Percentiles rank a stretch among this genome's conserved stretches.
These are phyloP conservation scores for Bretschneidera sinensis DNA, from an alignment of 345 rosid genomes.

Conservation along the genomic window DNA sequence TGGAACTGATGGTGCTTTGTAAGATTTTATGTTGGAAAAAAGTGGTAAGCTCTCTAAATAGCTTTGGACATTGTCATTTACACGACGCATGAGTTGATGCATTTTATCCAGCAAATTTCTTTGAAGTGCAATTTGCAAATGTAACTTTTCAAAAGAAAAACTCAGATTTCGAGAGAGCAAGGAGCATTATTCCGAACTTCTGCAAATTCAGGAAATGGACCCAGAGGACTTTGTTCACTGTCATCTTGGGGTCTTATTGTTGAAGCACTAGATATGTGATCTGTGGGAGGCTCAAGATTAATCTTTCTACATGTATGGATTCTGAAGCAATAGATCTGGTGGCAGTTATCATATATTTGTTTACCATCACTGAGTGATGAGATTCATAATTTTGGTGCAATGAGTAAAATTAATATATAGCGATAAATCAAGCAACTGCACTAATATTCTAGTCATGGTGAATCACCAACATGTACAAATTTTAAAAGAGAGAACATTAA, in stretches of 20 bases:
- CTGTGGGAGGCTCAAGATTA: background rate
- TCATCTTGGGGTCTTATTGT: background rate
- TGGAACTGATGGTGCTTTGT: slow-evolving; percentile 30
- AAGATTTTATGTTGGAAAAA: slow-evolving; percentile 7
- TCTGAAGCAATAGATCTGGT: background rate
- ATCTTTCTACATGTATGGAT: background rate
- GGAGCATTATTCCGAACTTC: background rate
- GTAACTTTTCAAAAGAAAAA: too few species aligned
- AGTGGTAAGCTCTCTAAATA: background rate
- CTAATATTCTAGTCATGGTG: too few species aligned
- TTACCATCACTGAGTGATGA: background rate
- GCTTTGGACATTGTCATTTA: background rate
- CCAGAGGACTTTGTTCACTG: background rate
- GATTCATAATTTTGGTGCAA: background rate
- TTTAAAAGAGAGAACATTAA: background rate
- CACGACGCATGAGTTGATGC: too few species aligned
- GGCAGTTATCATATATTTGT: background rate
- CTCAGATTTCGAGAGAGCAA: too few species aligned
- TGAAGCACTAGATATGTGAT: background rate
- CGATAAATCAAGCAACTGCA: too few species aligned
- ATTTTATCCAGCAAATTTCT: too few species aligned
- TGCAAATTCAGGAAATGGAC: too few species aligned
- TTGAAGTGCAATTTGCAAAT: too few species aligned
- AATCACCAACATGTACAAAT: background rate
- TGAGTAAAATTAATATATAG: too few species aligned